Evolutionary conservation across 1,284 basidiomycete species (phyloP).

Genomic region (Puccinia hordei): DNA sequence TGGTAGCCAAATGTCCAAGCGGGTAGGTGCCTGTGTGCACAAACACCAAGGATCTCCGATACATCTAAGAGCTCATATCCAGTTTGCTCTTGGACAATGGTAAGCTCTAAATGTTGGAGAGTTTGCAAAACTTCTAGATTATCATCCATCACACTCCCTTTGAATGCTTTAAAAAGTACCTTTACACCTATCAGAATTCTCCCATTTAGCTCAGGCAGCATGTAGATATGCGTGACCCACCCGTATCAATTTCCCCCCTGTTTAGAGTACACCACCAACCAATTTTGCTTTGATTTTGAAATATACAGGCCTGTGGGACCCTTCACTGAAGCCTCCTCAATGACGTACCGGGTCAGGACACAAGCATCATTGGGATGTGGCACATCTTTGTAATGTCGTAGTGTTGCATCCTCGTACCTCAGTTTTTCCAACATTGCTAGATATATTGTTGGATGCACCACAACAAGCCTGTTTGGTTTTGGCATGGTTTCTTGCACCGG

Average conservation of each 20-base stretch:
- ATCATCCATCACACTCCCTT: no score
- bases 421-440: no score
- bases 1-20: neutral
- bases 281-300: neutral
- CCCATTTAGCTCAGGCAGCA: neutral
- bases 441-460: neutral
- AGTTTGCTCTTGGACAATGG: neutral
- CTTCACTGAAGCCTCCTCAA: neutral
- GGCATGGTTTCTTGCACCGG: no score
- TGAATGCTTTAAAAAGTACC: neutral
- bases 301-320: neutral
- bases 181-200: neutral
- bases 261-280: neutral
- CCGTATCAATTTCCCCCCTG: neutral
- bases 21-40: slow-evolving; percentile 2
- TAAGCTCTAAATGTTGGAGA: no score
- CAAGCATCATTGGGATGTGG: neutral
- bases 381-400: no score
- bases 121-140: no score
- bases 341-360: neutral
- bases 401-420: no score
- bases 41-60: no score
- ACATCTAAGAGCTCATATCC: neutral
- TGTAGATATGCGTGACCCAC: neutral
- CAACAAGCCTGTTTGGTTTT: neutral